Base-by-base conservation (phyloP, 139 green algal species). In the Picochlorum sp. region DNA sequence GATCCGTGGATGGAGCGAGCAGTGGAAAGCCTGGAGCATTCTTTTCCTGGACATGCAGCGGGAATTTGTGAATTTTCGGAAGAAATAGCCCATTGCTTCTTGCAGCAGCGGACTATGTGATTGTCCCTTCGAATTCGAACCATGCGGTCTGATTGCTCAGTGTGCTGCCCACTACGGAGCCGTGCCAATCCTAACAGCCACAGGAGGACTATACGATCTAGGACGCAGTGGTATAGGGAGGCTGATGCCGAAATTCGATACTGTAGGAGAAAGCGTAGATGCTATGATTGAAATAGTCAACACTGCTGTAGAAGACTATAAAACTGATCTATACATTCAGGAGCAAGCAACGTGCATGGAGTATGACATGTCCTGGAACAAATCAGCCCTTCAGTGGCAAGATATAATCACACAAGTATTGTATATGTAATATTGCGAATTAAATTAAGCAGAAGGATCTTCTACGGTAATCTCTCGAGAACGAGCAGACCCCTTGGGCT, bases 71-170 rank as follows among this genome's bases (percentile, higher is more conserved):
- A 21, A 10, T 89, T 91, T 63, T 77, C 79, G 55, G 84, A 92
- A 77, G 55, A 72, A 21, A 61, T 87, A 26, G 82, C 82, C 15
- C 89, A 93, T 67, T 76, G 85, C 66, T 95, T 3, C 63, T 91
- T 62, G 88, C 87, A 4, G 88, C 57, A 6, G 66, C 69, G 0
- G 88, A 94, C 76, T 88, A 81, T 58, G 51, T 94, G 28, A n/a
- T 92, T 20, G 66, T 95, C 14, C 88, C 88, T 1, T 90, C 81
- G 8, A 70, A 13, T 94, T 83, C 41, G 88, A 96, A 73, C 88
- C 89, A 2, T 94, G 85, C 58, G 89, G 88, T 14, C 80, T 96
- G 57, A 81, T 94, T n/a, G 82, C 84, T 0, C 73, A 91, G 55
- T 78, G 62, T 24, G 87, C 63, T 4, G 54, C 85, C 54, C 76